Evolutionary conservation across 768 basidiomycete genomes (phyloP).

Genomic region (Tylopilus subfusipes): DNA sequence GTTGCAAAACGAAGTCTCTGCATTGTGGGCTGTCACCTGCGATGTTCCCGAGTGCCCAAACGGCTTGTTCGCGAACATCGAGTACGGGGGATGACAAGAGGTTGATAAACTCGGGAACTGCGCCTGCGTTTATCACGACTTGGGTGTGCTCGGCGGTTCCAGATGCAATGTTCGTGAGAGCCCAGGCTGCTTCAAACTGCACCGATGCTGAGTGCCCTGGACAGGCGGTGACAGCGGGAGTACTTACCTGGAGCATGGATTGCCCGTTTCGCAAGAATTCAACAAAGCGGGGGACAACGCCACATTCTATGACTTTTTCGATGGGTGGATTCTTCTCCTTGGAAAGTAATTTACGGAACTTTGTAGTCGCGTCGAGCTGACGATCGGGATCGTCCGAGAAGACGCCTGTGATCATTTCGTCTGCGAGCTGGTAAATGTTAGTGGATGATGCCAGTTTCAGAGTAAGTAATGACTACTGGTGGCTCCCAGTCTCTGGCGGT

Average conservation of each 20-base stretch:
- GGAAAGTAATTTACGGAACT: conserved; percentile 96
- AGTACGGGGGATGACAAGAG: conserved; percentile 90
- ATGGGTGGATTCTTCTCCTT: conserved; percentile 99
- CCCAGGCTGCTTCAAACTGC: conserved; percentile 97
- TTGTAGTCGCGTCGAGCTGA: conserved; percentile 95
- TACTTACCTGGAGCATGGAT: conserved; percentile 77
- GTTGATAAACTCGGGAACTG: conserved; percentile 97
- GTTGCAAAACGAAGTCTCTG: conserved; percentile 92
- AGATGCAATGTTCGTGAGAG: conserved; percentile 95
- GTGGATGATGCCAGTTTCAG: conserved; percentile 2
- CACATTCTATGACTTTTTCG: conserved; percentile 96
- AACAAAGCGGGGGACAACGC: conserved; percentile 95
- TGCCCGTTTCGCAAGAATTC: conserved; percentile 82
- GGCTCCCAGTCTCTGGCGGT: conserved; percentile 68
- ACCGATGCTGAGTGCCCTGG: conserved; percentile 3
- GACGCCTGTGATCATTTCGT: conserved; percentile 91
- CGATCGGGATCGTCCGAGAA: conserved; percentile 89
- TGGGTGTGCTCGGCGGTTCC: conserved; percentile 98
- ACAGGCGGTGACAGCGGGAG: conserved; percentile 8
- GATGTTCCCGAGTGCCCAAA: conserved; percentile 99
- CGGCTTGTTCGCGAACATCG: conserved; percentile 98
- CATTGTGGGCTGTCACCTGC: conserved; percentile 98
- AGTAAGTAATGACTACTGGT: conserved; percentile 46
- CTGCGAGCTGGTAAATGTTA: conserved; percentile 55
- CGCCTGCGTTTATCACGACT: conserved; percentile 91